Base-by-base conservation (phyloP, 306 rosid genomes). In the Glycine soja region DNA sequence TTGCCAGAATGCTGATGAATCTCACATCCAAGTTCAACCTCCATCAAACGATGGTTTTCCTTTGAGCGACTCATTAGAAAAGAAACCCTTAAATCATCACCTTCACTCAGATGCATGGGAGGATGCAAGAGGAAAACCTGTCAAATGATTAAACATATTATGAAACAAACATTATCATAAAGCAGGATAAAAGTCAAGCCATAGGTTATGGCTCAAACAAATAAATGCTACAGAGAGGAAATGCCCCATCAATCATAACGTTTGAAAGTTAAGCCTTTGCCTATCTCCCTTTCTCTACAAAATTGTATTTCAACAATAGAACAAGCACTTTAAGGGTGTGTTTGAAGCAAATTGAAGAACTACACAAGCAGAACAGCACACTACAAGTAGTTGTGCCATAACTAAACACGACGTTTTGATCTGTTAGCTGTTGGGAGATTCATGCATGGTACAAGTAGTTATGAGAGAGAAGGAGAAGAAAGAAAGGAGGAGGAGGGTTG, bases 11-110 rank as follows among this genome's bases (percentile, higher is more conserved):
- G 34, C 77, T 89, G 91, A 86, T 52, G 86, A 80, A 92, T 78
- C 74, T 88, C 98, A 87, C 90, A 90, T 59, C 86, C 87, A 74
- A 96, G 90, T 70, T 96, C 99, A 86, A 88, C 93, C 87, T 96
- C 98, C 99, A 96, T 90, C 47, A 96, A 80, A 45, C 99, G 92
- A 86, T 96, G 98, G 87, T 96, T 96, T 87, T 88, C 97, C 88
- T 88, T 90, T 0, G 91, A 88, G 68, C 99, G 99, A 77, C 65
- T 87, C 98, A 96, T 96, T 34, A 89, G 86, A 90, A 96, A 89
- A 81, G 90, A 89, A 82, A 85, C 83, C 81, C 10, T 87, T 72
- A 96, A 80, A 32, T 88, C 77, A 80, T 93, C 98, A 86, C 97
- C 97, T 82, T 80, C 81, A 78, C 64, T 75, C 80, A 93, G 93